A percentile compares a stretch with the other conserved stretches of the same genome.
Evolutionary conservation across 2,329 filamentous ascomycete genomes (phyloP).

Genomic region (Akanthomyces dipterigenus): DNA sequence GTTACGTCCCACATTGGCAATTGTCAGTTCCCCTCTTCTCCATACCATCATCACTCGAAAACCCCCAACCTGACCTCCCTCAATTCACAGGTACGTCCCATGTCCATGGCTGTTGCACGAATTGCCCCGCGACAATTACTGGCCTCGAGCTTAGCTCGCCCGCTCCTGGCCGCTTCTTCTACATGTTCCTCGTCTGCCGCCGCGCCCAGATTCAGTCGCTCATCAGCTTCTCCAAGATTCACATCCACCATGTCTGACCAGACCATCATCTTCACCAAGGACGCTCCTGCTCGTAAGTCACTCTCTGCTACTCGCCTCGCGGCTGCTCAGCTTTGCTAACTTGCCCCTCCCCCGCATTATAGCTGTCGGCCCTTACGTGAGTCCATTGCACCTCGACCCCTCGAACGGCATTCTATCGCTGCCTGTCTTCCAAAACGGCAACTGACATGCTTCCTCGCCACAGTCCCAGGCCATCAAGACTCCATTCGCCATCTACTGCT

Average conservation of each 20-base stretch:
- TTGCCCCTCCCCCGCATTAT: background rate
- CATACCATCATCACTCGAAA: background rate
- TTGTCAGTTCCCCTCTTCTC: background rate
- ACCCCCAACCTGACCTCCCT: background rate
- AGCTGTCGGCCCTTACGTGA: constrained; percentile 60
- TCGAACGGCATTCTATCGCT: background rate
- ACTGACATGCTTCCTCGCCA: constrained; percentile 16
- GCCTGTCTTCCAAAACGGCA: background rate
- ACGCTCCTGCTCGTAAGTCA: constrained; percentile 51
- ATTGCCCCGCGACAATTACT: constrained; percentile 14
- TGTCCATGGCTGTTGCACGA: constrained; percentile 18
- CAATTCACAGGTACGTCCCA: constrained; percentile 21
- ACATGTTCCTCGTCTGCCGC: background rate
- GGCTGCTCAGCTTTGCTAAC: constrained; percentile 11
- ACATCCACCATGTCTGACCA: constrained; percentile 39
- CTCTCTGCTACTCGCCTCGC: background rate
- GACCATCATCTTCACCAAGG: constrained; percentile 49
- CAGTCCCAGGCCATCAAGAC: constrained; percentile 64
- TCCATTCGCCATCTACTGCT: constrained; percentile 58
- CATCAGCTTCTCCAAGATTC: constrained; percentile 9
- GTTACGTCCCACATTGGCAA: constrained; percentile 5
- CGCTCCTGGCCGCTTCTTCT: background rate
- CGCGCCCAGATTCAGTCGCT: constrained; percentile 1
- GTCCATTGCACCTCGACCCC: constrained; percentile 19
- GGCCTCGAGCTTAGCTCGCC: background rate